Base-by-base conservation (phyloP, 1,284 basidiomycete species). In the Chalciporus piperatoides region DNA sequence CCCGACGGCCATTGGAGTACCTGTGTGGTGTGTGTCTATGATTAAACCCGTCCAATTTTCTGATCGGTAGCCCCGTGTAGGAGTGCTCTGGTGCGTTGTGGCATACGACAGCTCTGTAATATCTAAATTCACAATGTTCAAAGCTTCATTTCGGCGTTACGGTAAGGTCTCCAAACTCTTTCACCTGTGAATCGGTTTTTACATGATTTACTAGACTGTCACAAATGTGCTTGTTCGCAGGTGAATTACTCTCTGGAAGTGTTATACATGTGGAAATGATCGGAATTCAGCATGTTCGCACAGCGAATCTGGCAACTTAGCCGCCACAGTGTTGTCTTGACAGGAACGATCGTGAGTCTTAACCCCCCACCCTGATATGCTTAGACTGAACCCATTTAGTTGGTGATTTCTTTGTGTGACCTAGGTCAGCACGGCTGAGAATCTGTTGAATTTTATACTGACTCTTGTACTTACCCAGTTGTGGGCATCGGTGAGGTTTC, bases 161-260 rank as follows among this genome's bases (percentile, higher is more conserved):
- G 11, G 76, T 76, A 44, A 63, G 72, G 21, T 15, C 30, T 44
- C 21, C 17, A 10, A 4, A 8, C 35, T 25, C 44, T 17, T 9
- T 46, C 8, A 3, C 19, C 21, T 33, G 15, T 12, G 11, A 28
- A 7, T 15, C 7, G 40, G 48, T 23, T 28, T 6, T 36, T 46
- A 17, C 35, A 17, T 4, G 3, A 25, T n/a, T 38, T 19, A 24
- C 17, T 49, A 77, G 76, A 67, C 71, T 0, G 39, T 73, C 27
- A 71, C 71, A n/a, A 69, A 76, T 54, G 77, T 75, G 52, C 60
- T 75, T 37, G 71, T 78, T 32, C 68, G 76, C 44, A 58, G 53
- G 67, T 68, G 41, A 44, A 56, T 17, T 19, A 3, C 11, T 24
- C 17, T 30, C 35, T 6, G 23, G 6, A 21, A 44, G 36, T 48